Percentiles rank a stretch among this genome's conserved stretches.
These are phyloP conservation scores for Gentiana dahurica DNA, from an alignment of 257 asterid species.

Conservation along the genomic window DNA sequence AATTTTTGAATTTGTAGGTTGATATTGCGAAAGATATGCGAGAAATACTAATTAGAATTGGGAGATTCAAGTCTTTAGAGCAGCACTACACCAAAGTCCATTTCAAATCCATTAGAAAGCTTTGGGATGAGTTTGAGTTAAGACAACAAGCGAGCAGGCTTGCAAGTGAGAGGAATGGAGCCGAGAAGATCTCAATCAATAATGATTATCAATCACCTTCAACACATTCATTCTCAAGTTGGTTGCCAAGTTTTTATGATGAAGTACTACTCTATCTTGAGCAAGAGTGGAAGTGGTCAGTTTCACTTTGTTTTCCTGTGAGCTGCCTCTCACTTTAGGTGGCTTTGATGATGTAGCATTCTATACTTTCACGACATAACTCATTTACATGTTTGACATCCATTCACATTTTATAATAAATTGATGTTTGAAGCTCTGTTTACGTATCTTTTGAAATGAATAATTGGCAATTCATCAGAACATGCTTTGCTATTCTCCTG, in stretches of 20 bases:
- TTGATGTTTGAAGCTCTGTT: neutral
- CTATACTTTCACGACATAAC: neutral
- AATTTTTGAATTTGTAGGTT: constrained; percentile 29
- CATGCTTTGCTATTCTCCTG: neutral
- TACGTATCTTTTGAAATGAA: neutral
- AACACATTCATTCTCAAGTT: constrained; percentile 50
- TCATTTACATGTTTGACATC: neutral
- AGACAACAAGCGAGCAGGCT: constrained; percentile 64
- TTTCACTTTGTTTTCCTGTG: constrained; percentile 5
- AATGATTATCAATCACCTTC: constrained; percentile 35
- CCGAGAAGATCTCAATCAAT: constrained; percentile 36
- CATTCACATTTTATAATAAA: neutral
- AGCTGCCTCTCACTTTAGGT: neutral
- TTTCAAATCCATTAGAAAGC: constrained; percentile 63
- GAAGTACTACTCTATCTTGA: constrained; percentile 92
- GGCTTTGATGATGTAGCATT: neutral
- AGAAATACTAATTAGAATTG: constrained; percentile 74
- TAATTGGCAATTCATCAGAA: neutral
- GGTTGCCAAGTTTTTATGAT: constrained; percentile 89
- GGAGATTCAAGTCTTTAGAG: constrained; percentile 86
- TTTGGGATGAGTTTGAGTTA: constrained; percentile 86
- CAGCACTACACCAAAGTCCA: constrained; percentile 72
- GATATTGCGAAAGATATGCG: constrained; percentile 91
- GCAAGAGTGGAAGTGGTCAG: constrained; percentile 99
- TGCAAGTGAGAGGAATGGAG: constrained; percentile 58